Evolutionary conservation across 2,329 filamentous ascomycete species (phyloP), one percentile per base, ranked within the genome.

Genomic region (Colletotrichum lentis): DNA sequence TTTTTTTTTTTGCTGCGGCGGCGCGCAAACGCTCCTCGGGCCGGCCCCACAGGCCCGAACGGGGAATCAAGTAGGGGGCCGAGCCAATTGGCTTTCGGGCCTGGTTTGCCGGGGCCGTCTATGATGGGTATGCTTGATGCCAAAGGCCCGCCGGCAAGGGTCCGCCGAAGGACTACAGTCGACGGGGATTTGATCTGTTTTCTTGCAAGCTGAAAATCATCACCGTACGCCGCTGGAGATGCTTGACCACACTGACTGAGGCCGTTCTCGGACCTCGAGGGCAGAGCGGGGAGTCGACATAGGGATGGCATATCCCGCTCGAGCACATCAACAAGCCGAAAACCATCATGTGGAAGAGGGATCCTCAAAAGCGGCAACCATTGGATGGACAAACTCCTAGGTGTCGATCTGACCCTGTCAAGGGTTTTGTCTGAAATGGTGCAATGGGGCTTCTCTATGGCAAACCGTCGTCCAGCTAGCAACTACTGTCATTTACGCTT

Each of bases 301-400:
- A 20, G 12, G 10, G 22, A 43, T 3, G 14, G 24, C 18, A 60
- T 1, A 11, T 43, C 37, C 27, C 27, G 35, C 20, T 12, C 10
- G 11, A 10, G 35, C 5, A 31, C 12, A 41, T 27, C 31, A 35
- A 27, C 20, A 24, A 53, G 22, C 35, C 18, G 49, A 41, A 27
- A 12, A 47, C 47, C 62, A 53, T 47, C 47, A 65, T 65, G 39
- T 46, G n/a, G n/a, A 65, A 54, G 6, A 27, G 18, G 49, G 61
- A 54, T 39, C n/a, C 56, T 44, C 55, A 60, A 46, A 46, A 16
- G 47, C 12, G 56, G 49, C 14, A 54, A 47, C 31, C 27, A 62
- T 44, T 66, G 63, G 63, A 66, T 50, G 57, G 63, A 50, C 31
- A 55, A 66, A 56, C 57, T 50, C 39, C 43, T n/a, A 50, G 16